Evolutionary conservation across 1,139 yeast genomes (phyloP).

Genomic region (Saccharomycopsis hybrid): DNA sequence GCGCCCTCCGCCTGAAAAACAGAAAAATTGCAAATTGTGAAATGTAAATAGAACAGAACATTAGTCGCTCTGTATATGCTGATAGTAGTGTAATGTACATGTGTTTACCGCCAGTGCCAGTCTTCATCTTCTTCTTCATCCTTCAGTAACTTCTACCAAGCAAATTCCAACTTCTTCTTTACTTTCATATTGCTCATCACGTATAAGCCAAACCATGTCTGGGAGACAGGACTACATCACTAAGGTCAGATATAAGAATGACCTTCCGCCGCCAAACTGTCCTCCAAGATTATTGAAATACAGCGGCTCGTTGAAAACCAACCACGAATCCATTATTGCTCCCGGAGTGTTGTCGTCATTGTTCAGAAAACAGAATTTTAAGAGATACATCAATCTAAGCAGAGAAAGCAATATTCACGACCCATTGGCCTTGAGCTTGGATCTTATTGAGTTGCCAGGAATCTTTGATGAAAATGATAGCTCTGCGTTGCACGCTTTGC

Average conservation of each 20-base stretch:
- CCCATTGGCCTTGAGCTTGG: conserved; percentile 42
- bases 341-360: conserved; percentile 66
- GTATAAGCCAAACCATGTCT: conserved; percentile 28
- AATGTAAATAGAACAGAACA: too few species aligned
- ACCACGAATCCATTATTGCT: conserved; percentile 43
- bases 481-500: conserved; percentile 35
- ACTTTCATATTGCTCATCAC: background rate
- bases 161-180: background rate
- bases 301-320: conserved; percentile 34
- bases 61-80: too few species aligned
- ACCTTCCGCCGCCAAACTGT: conserved; percentile 88
- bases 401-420: conserved; percentile 74
- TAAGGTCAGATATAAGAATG: conserved; percentile 77
- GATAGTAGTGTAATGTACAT: too few species aligned
- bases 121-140: background rate
- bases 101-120: too few species aligned
- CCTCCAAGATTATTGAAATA: conserved; percentile 78
- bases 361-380: conserved; percentile 70
- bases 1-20: background rate
- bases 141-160: background rate
- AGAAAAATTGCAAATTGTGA: too few species aligned
- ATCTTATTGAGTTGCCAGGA: conserved; percentile 61
- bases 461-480: conserved; percentile 60
- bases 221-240: conserved; percentile 83
- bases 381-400: conserved; percentile 45